Percentiles rank a stretch among this genome's conserved stretches.
Conservation (phyloP, 2,329 filamentous ascomycete genomes). For the Sclerotiophoma versabilis region DNA sequence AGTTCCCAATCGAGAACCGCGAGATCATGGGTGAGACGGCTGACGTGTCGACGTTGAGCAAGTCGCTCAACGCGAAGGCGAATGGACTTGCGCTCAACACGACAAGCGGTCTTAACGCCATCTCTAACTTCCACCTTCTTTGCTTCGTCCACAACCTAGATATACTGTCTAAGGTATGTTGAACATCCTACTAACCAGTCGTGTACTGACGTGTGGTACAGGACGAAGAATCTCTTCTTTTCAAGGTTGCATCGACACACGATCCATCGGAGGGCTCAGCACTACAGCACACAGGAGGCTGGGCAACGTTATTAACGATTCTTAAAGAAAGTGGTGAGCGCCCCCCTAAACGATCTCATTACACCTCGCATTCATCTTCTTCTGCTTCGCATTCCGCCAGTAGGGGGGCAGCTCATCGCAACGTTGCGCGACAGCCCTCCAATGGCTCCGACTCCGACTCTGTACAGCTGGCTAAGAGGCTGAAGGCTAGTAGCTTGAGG, state of each 20-base stretch:
- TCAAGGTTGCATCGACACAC: conserved; percentile 81
- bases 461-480: conserved; percentile 69
- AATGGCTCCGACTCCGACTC: conserved; percentile 58
- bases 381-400: conserved; percentile 42
- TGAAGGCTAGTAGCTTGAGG: conserved; percentile 66
- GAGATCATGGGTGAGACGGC: conserved; percentile 86
- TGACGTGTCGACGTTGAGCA: conserved; percentile 73
- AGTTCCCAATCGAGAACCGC: conserved; percentile 91
- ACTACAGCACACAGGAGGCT: conserved; percentile 85
- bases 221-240: conserved; percentile 89
- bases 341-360: conserved; percentile 73
- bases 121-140: conserved; percentile 96
- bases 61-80: conserved; percentile 68
- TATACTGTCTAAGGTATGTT: conserved; percentile 79
- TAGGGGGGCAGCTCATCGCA: conserved; percentile 45
- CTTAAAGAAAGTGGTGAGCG: conserved; percentile 97
- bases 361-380: conserved; percentile 37
- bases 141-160: conserved; percentile 82
- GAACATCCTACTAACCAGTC: background rate
- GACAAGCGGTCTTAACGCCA: conserved; percentile 68
- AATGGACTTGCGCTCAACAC: conserved; percentile 63
- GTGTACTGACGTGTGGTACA: conserved; percentile 50
- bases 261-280: conserved; percentile 82
- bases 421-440: conserved; percentile 35
- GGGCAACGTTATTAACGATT: conserved; percentile 92